phyloP scores from a whole-genome alignment of 2,329 filamentous ascomycete species.

The Phaeosphaeria sp. region DNA sequence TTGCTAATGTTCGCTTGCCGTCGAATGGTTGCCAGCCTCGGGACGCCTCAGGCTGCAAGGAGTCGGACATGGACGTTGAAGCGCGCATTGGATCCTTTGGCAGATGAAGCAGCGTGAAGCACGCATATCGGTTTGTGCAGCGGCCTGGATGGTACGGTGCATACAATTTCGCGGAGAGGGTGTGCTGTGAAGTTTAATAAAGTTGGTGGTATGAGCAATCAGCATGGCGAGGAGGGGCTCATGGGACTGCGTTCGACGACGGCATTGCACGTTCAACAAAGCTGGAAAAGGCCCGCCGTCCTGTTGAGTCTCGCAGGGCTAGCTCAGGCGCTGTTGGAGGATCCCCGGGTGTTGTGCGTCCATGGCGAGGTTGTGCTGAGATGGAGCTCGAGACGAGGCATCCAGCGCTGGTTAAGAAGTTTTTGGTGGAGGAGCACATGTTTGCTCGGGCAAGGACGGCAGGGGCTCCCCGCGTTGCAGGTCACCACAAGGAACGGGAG shows the following conservation, averaged over 20 bases:
- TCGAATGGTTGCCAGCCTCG: not conserved
- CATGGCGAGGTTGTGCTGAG: not conserved
- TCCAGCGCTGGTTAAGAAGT: no score
- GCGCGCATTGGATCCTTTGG: not conserved
- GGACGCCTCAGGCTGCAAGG: not conserved
- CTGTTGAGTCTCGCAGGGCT: not conserved
- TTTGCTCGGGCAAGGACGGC: not conserved
- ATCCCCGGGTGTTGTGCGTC: not conserved
- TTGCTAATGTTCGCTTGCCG: not conserved
- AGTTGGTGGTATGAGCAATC: not conserved
- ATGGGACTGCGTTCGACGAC: not conserved
- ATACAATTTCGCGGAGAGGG: no score
- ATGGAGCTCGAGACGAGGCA: not conserved
- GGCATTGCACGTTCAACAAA: not conserved
- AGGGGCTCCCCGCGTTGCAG: constrained; percentile 6
- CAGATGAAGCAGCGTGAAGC: no score
- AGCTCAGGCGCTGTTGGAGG: not conserved
- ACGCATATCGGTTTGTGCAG: no score
- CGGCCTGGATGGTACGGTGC: no score
- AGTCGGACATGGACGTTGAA: not conserved
- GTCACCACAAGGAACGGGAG: constrained; percentile 2
- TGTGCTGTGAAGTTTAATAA: no score
- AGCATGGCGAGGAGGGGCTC: not conserved
- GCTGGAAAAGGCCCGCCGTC: not conserved
- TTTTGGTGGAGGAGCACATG: no score